phyloP scores from a whole-genome alignment of 176 grass and related monocot genomes.

The Ensete glaucum region DNA sequence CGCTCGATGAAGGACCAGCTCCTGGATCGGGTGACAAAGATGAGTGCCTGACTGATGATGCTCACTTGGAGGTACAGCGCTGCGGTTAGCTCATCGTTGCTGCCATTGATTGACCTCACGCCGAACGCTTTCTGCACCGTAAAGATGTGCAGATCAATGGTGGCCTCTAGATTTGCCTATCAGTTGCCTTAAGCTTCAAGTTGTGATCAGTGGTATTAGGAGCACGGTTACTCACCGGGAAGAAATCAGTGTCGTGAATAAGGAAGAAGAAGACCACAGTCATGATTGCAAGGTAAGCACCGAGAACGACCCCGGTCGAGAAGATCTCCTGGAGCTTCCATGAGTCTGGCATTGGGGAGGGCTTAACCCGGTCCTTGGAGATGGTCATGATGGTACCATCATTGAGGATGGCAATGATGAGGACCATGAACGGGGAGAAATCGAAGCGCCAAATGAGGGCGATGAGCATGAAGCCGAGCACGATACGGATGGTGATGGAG shows the following conservation, averaged over 20 bases:
- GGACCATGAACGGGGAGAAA: conserved; percentile 93
- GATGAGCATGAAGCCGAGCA: conserved; percentile 68
- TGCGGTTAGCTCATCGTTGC: conserved; percentile 32
- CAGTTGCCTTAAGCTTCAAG: too few species aligned
- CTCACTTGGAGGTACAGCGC: conserved; percentile 41
- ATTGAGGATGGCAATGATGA: conserved; percentile 94
- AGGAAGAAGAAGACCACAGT: conserved; percentile 83
- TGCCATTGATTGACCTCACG: conserved; percentile 49
- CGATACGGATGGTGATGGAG: conserved; percentile 94
- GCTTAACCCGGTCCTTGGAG: conserved; percentile 81
- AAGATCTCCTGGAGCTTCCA: conserved; percentile 97
- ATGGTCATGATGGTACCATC: conserved; percentile 99
- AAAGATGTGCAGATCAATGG: too few species aligned
- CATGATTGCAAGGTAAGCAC: conserved; percentile 81
- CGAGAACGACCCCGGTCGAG: conserved; percentile 78
- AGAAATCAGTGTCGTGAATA: conserved; percentile 68
- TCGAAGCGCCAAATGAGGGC: conserved; percentile 88
- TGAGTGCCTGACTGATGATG: conserved; percentile 38
- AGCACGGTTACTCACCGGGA: conserved; percentile 25
- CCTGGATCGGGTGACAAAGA: conserved; percentile 41
- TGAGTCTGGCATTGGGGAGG: conserved; percentile 61
- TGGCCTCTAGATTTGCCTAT: too few species aligned
- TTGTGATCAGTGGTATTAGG: too few species aligned
- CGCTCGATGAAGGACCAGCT: conserved; percentile 54
- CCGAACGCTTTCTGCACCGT: conserved; percentile 30